These are phyloP conservation scores for Irpex rosettiformis DNA, from an alignment of 1,284 basidiomycete genomes.

Conservation along the genomic window DNA sequence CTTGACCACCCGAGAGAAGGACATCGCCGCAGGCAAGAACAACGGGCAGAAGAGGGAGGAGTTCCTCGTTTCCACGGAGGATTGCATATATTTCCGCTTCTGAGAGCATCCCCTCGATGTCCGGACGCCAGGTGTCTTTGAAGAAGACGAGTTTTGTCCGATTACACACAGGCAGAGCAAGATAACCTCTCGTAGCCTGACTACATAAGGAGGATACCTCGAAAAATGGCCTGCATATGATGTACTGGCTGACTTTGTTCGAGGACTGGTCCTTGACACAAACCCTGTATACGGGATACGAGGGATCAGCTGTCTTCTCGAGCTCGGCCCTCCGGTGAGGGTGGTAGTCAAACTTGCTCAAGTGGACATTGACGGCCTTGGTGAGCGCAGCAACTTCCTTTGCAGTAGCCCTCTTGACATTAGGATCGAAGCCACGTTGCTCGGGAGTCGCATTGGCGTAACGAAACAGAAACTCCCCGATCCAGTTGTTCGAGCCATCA, in stretches of 20 bases:
- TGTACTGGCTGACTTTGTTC: background rate
- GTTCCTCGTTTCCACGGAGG: background rate
- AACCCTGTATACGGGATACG: background rate
- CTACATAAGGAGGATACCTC: background rate
- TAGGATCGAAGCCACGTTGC: constrained; percentile 20
- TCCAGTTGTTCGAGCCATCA: background rate
- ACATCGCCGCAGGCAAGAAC: background rate
- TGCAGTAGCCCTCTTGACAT: background rate
- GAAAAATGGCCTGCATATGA: background rate
- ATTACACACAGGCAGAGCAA: background rate
- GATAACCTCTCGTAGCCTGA: background rate
- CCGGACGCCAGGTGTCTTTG: constrained; percentile 3
- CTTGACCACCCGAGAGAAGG: background rate
- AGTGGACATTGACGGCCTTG: background rate
- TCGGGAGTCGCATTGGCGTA: constrained; percentile 12
- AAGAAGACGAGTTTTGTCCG: background rate
- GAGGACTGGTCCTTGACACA: background rate
- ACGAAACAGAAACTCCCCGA: constrained; percentile 20
- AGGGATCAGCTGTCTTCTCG: background rate
- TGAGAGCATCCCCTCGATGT: background rate
- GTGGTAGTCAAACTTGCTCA: background rate
- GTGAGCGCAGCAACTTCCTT: background rate
- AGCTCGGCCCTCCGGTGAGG: background rate
- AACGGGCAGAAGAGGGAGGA: background rate
- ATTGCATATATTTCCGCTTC: background rate